Conservation (phyloP, 768 basidiomycete genomes). For the Kwoniella botswanensis region DNA sequence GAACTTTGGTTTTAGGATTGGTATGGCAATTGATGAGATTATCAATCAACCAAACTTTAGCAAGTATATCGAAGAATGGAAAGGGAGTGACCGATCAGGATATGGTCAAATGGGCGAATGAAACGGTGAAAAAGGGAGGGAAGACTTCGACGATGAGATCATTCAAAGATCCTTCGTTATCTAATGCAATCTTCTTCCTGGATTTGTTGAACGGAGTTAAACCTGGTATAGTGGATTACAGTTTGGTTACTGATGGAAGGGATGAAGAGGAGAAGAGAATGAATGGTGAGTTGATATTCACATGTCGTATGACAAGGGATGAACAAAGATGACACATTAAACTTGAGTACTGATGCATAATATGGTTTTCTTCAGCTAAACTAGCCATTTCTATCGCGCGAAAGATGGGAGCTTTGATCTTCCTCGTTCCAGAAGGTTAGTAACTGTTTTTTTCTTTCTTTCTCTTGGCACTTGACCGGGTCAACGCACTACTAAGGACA, state of each 20-base stretch:
- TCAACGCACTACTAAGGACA: neutral
- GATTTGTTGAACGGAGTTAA: conserved; percentile 87
- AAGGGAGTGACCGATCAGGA: conserved; percentile 87
- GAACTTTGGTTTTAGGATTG: conserved; percentile 90
- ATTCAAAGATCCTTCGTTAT: conserved; percentile 90
- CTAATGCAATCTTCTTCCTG: conserved; percentile 89
- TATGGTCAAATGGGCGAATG: conserved; percentile 95
- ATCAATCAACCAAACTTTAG: conserved; percentile 89
- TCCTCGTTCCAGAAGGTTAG: conserved; percentile 85
- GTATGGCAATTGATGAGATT: conserved; percentile 97
- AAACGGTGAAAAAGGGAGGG: conserved; percentile 70
- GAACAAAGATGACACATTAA: no score
- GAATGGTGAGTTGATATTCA: conserved; percentile 70
- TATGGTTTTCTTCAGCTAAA: conserved; percentile 68
- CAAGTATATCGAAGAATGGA: conserved; percentile 70
- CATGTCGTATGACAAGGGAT: no score
- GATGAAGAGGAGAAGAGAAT: conserved; percentile 86
- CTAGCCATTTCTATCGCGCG: conserved; percentile 97
- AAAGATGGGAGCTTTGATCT: conserved; percentile 94
- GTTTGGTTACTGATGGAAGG: conserved; percentile 66
- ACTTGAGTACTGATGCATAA: no score
- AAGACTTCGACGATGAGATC: conserved; percentile 69
- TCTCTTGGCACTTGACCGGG: neutral
- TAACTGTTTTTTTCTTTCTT: neutral
- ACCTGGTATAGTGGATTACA: conserved; percentile 93